Percentiles rank a stretch among this genome's conserved stretches.
These are phyloP conservation scores for Magnusiomyces paraingens DNA, from an alignment of 1,139 yeast species.

Conservation along the genomic window DNA sequence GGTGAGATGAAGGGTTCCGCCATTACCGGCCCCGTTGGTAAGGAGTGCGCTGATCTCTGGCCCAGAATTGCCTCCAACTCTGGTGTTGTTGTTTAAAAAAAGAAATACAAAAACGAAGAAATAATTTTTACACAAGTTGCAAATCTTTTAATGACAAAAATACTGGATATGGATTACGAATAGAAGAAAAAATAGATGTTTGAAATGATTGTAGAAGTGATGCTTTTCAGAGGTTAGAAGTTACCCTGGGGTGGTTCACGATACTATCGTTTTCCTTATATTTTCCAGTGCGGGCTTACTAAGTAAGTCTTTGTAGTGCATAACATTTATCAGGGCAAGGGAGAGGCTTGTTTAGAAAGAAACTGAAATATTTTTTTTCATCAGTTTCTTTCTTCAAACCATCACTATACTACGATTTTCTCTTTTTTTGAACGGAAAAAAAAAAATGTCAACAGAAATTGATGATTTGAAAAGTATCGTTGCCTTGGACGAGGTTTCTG, in stretches of 20 bases:
- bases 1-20: slow-evolving; percentile 99
- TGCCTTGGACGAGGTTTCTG: slow-evolving; percentile 29
- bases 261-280: too few species aligned
- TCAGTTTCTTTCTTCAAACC: not conserved
- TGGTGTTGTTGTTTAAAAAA: slow-evolving; percentile 94
- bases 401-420: not conserved
- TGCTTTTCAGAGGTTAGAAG: too few species aligned
- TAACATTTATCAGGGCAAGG: too few species aligned
- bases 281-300: too few species aligned
- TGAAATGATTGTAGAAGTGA: too few species aligned
- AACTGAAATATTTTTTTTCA: not conserved
- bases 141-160: not conserved
- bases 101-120: not conserved
- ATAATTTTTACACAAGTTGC: not conserved
- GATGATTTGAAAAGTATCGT: not conserved
- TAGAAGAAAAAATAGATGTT: too few species aligned
- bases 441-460: not conserved
- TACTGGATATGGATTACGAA: slow-evolving; percentile 9
- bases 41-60: slow-evolving; percentile 99
- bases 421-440: not conserved
- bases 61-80: slow-evolving; percentile 99
- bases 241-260: too few species aligned
- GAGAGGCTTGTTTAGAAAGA: too few species aligned
- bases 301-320: too few species aligned
- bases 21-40: slow-evolving; percentile 99